A percentile compares a stretch with the other conserved stretches of the same genome.
These are phyloP conservation scores for Chlorella sp. DNA, from an alignment of 139 green algal genomes.

Conservation along the genomic window DNA sequence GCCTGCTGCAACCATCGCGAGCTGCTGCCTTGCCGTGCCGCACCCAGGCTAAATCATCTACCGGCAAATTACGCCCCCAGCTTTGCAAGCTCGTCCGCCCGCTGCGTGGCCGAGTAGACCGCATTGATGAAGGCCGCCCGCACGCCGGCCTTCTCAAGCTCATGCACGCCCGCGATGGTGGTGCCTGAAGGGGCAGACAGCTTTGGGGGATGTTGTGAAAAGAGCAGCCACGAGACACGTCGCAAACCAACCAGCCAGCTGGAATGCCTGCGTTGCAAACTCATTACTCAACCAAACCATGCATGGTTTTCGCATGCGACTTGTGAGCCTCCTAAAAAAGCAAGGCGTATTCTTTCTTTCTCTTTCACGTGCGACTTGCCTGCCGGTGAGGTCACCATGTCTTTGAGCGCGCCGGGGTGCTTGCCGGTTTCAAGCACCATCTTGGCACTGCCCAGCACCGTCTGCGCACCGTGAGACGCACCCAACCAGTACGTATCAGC, in stretches of 20 bases:
- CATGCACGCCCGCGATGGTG: conserved; percentile 93
- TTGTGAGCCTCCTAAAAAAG: too few species aligned
- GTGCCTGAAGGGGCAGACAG: conserved; percentile 66
- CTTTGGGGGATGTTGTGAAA: too few species aligned
- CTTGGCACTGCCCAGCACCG: conserved; percentile 91
- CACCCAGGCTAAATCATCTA: too few species aligned
- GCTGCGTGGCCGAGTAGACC: conserved; percentile 81
- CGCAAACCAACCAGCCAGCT: too few species aligned
- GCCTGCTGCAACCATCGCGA: too few species aligned
- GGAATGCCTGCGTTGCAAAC: too few species aligned
- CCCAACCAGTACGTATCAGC: neutral
- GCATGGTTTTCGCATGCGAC: too few species aligned
- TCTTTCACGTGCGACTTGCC: neutral
- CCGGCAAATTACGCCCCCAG: neutral
- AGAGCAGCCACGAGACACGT: too few species aligned
- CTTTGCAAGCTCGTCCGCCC: conserved; percentile 82
- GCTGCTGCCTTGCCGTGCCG: too few species aligned
- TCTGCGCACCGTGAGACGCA: conserved; percentile 36
- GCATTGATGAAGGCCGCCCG: conserved; percentile 90
- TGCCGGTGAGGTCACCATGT: conserved; percentile 90
- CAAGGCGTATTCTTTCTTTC: too few species aligned
- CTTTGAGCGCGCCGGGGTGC: conserved; percentile 91
- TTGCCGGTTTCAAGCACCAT: conserved; percentile 97
- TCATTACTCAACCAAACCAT: too few species aligned
- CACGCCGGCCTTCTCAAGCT: conserved; percentile 88